Evolutionary conservation across 768 basidiomycete genomes (phyloP).

Genomic region (Pulveroboletus sp.): DNA sequence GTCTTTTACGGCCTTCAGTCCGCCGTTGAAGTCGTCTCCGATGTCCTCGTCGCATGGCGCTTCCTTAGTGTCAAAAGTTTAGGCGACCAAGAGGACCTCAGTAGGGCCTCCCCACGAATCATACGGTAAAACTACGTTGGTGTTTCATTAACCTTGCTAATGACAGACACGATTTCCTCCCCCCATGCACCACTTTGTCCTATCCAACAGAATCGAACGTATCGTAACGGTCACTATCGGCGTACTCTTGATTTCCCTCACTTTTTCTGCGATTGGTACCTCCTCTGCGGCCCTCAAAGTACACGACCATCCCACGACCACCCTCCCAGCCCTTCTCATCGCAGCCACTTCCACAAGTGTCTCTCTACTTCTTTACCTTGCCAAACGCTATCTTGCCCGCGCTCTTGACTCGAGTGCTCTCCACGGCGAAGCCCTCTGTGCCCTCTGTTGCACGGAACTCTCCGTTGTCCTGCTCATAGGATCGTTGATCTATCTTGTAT

Average conservation of each 20-base stretch:
- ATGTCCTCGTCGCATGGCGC: slow-evolving; percentile 44
- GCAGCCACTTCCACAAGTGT: slow-evolving; percentile 38
- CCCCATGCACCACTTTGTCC: background rate
- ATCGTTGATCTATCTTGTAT: slow-evolving; percentile 36
- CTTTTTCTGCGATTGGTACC: slow-evolving; percentile 36
- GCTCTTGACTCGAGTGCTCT: slow-evolving; percentile 45
- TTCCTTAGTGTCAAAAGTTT: slow-evolving; percentile 34
- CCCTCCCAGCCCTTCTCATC: slow-evolving; percentile 42
- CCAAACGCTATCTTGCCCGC: slow-evolving; percentile 43
- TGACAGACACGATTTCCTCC: background rate
- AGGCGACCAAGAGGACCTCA: slow-evolving; percentile 27
- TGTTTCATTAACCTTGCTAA: background rate
- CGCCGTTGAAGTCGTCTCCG: slow-evolving; percentile 44
- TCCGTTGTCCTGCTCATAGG: slow-evolving; percentile 43
- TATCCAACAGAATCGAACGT: slow-evolving; percentile 34
- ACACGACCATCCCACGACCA: slow-evolving; percentile 37
- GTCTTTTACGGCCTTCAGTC: slow-evolving; percentile 51
- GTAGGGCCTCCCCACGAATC: slow-evolving; percentile 1
- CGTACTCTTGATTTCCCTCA: slow-evolving; percentile 34
- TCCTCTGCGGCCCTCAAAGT: slow-evolving; percentile 34
- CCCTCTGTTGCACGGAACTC: slow-evolving; percentile 43
- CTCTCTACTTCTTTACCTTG: slow-evolving; percentile 42
- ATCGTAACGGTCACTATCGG: slow-evolving; percentile 37
- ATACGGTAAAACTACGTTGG: slow-evolving; percentile 10
- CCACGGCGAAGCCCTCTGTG: slow-evolving; percentile 43